Evolutionary conservation across 1,139 yeast species (phyloP).

Genomic region (Suhomyces bolitotheri): DNA sequence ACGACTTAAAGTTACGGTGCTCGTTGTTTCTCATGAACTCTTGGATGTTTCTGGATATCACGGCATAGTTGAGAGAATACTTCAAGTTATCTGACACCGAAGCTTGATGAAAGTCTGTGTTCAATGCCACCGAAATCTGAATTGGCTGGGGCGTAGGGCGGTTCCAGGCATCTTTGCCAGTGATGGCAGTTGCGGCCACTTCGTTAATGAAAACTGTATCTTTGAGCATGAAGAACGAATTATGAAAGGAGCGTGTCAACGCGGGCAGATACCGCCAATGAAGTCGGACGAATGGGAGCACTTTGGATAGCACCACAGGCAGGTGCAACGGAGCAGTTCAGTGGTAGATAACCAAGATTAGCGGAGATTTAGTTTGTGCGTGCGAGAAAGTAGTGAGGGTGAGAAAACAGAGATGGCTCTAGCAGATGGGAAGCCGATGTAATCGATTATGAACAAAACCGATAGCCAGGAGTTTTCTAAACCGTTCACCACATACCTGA

Average conservation of each 20-base stretch:
- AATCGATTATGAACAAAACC: no score
- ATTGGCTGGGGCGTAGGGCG: slow-evolving; percentile 72
- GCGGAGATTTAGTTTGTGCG: no score
- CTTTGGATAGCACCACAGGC: neutral
- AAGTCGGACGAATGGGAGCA: slow-evolving; percentile 1
- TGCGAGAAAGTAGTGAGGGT: no score
- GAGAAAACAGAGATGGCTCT: no score
- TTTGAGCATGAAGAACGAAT: slow-evolving; percentile 14
- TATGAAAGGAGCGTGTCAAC: slow-evolving; percentile 3
- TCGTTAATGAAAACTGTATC: slow-evolving; percentile 62
- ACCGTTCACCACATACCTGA: no score
- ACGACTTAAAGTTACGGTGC: slow-evolving; percentile 49
- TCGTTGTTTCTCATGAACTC: slow-evolving; percentile 50
- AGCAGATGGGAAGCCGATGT: no score
- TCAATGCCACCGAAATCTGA: slow-evolving; percentile 55
- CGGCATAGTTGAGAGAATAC: slow-evolving; percentile 86
- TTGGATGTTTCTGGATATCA: slow-evolving; percentile 63
- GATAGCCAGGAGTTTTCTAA: no score
- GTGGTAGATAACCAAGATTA: no score
- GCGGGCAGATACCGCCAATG: slow-evolving; percentile 1
- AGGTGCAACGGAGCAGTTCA: no score
- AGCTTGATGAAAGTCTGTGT: slow-evolving; percentile 70
- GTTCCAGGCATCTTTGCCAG: slow-evolving; percentile 79
- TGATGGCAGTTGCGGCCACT: slow-evolving; percentile 60
- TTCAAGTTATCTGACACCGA: slow-evolving; percentile 75